Evolutionary conservation across 371 early-diverging fungal species (phyloP), one percentile per base, ranked within the genome.

Genomic region (Coelomomyces lativittatus): DNA sequence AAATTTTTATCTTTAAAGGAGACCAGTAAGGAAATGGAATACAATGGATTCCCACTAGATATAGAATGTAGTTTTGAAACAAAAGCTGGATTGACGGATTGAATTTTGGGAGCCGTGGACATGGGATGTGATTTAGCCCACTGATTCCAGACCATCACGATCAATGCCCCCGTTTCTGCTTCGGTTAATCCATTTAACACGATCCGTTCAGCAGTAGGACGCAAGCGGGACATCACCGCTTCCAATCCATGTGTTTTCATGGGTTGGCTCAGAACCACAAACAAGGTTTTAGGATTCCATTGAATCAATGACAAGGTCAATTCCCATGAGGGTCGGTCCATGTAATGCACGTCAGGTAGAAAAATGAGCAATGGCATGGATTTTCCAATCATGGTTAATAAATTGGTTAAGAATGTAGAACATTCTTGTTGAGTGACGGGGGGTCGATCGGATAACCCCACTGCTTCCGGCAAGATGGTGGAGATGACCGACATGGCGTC

Each of bases 31-130:
- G 70, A 57, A 25, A 49, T 38, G 27, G 62, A 58, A 43, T 52
- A 70, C 15, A 70, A 50, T 30, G 71, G 71, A 44, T 65, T 70
- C 19, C 71, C 71, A 39, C 54, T 56, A 2, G 67, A 64, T 25
- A 61, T 48, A 10, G 56, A 48, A 52, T 52, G 54, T n/a, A 70
- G 51, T 28, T 58, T 62, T 27, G 61, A 51, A 4, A 51, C 49
- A 19, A 70, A 52, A 3, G 29, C 26, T 11, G 25, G 41, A 15
- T 44, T 25, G 4, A 70, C 62, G 8, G 33, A 43, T 17, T 36
- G 49, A 27, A 57, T 48, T 17, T 28, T 19, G 30, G 17, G 50
- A 26, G 23, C 55, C 55, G 24, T 4, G n/a, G 17, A 28, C 17
- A 23, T 12, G 43, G 10, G 47, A 26, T 38, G 15, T 14, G 2